These are phyloP conservation scores for Leucogyrophana mollusca DNA, from an alignment of 768 basidiomycete genomes.

Conservation along the genomic window DNA sequence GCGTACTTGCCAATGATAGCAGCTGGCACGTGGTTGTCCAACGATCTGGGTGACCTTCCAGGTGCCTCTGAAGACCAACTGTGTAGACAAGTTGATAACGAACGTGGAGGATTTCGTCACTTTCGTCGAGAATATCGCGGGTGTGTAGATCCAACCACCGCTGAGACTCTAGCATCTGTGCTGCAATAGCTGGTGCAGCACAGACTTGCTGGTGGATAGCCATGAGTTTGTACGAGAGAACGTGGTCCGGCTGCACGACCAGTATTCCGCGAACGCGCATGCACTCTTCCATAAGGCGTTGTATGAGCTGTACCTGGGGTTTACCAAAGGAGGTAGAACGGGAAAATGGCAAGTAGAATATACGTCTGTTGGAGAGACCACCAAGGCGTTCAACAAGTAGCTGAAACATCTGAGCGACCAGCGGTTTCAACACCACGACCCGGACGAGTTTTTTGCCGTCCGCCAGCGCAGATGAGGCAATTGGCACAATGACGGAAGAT, in stretches of 20 bases:
- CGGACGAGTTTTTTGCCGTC: slow-evolving; percentile 44
- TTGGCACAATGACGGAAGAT: slow-evolving; percentile 50
- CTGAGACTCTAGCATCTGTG: slow-evolving; percentile 9
- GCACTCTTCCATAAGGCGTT: slow-evolving; percentile 37
- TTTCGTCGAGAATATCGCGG: slow-evolving; percentile 45
- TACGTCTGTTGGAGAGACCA: slow-evolving; percentile 43
- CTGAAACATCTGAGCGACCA: slow-evolving; percentile 48
- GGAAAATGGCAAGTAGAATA: slow-evolving; percentile 52
- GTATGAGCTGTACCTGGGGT: slow-evolving; percentile 21
- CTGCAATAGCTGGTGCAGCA: not conserved
- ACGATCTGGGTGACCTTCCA: slow-evolving; percentile 31
- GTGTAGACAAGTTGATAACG: slow-evolving; percentile 39
- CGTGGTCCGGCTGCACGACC: slow-evolving; percentile 51
- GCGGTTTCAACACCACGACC: slow-evolving; percentile 49
- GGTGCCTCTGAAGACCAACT: slow-evolving; percentile 23
- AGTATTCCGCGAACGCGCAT: slow-evolving; percentile 39
- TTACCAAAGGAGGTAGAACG: slow-evolving; percentile 30
- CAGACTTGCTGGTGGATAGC: slow-evolving; percentile 35
- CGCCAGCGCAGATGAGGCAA: slow-evolving; percentile 38
- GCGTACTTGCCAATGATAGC: slow-evolving; percentile 16
- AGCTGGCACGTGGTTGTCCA: slow-evolving; percentile 34
- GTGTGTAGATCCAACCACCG: slow-evolving; percentile 19
- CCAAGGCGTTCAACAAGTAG: slow-evolving; percentile 42
- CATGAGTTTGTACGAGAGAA: slow-evolving; percentile 50
- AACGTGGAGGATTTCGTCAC: slow-evolving; percentile 38